phyloP scores from a whole-genome alignment of 2,329 filamentous ascomycete species.

The Rhinocladiella mackenziei region DNA sequence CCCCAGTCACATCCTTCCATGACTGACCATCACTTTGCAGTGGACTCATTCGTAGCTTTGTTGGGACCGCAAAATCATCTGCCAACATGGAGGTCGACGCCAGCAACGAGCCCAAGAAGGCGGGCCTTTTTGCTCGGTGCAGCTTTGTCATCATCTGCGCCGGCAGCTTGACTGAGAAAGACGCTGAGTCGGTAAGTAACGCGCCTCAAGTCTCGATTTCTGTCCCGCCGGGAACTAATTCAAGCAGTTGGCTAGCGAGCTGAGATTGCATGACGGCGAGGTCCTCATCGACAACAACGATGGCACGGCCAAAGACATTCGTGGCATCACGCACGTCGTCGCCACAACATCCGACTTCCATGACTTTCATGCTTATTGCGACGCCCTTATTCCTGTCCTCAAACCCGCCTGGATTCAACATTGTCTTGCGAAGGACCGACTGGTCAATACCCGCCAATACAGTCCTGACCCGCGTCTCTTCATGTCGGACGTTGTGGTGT shows the following conservation, averaged over 20 bases:
- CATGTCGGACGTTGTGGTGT: slow-evolving; percentile 77
- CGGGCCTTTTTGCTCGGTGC: slow-evolving; percentile 43
- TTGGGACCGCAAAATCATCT: slow-evolving; percentile 10
- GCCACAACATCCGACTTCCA: slow-evolving; percentile 84
- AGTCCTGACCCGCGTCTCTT: slow-evolving; percentile 89
- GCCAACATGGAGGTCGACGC: slow-evolving; percentile 17
- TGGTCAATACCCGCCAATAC: slow-evolving; percentile 74
- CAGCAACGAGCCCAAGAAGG: slow-evolving; percentile 9
- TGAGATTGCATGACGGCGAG: slow-evolving; percentile 49
- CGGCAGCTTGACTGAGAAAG: slow-evolving; percentile 37
- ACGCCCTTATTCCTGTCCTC: slow-evolving; percentile 77
- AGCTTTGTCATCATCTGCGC: slow-evolving; percentile 46
- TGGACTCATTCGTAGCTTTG: slow-evolving; percentile 16
- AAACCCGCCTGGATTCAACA: slow-evolving; percentile 73
- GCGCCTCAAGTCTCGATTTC: slow-evolving; percentile 11
- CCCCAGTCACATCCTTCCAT: no score
- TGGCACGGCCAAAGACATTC: slow-evolving; percentile 34
- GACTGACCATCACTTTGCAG: slow-evolving; percentile 7
- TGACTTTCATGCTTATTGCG: slow-evolving; percentile 71
- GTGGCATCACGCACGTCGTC: slow-evolving; percentile 56
- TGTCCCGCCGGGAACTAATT: background rate
- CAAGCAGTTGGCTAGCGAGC: slow-evolving; percentile 43
- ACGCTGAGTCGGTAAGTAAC: slow-evolving; percentile 40
- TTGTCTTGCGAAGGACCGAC: slow-evolving; percentile 65
- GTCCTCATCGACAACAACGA: slow-evolving; percentile 42